Evolutionary conservation across 2,329 filamentous ascomycete genomes (phyloP).

Genomic region (Xylaria hypoxylon): DNA sequence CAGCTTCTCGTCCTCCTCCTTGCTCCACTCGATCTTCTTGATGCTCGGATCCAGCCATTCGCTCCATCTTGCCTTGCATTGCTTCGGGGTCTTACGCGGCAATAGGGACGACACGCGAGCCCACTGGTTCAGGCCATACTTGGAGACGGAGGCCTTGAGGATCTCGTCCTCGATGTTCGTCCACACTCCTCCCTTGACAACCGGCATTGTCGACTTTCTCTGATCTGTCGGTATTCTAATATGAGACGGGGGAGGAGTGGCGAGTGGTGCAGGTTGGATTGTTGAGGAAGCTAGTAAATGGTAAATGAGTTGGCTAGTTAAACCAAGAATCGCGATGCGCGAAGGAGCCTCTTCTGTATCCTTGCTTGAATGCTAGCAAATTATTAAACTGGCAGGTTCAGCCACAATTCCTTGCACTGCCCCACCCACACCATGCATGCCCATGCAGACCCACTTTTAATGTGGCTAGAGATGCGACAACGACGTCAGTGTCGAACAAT

Average conservation of each 20-base stretch:
- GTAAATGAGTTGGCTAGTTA: background rate
- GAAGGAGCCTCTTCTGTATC: slow-evolving; percentile 3
- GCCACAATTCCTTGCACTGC: slow-evolving; percentile 16
- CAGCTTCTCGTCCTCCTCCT: slow-evolving; percentile 98
- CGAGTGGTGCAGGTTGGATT: slow-evolving; percentile 1
- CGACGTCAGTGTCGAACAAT: too few species aligned
- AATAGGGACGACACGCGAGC: slow-evolving; percentile 96
- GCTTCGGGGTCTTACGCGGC: slow-evolving; percentile 96
- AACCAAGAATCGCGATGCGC: slow-evolving; percentile 30
- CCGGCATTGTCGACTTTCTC: slow-evolving; percentile 64
- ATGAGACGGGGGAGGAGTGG: background rate
- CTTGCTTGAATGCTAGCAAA: slow-evolving; percentile 10
- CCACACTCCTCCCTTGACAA: slow-evolving; percentile 81
- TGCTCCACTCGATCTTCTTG: slow-evolving; percentile 98
- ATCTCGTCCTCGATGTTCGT: slow-evolving; percentile 92
- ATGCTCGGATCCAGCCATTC: slow-evolving; percentile 99
- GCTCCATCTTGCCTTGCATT: slow-evolving; percentile 98
- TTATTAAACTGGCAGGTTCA: background rate
- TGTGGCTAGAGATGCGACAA: slow-evolving; percentile 3
- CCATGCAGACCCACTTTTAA: background rate
- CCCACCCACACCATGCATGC: background rate
- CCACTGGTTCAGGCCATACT: slow-evolving; percentile 98
- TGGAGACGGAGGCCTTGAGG: slow-evolving; percentile 93
- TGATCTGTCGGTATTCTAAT: slow-evolving; percentile 1
- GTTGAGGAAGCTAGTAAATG: slow-evolving; percentile 9